Evolutionary conservation across 2,329 filamentous ascomycete genomes (phyloP).

Genomic region (Trichoderma polysporum): DNA sequence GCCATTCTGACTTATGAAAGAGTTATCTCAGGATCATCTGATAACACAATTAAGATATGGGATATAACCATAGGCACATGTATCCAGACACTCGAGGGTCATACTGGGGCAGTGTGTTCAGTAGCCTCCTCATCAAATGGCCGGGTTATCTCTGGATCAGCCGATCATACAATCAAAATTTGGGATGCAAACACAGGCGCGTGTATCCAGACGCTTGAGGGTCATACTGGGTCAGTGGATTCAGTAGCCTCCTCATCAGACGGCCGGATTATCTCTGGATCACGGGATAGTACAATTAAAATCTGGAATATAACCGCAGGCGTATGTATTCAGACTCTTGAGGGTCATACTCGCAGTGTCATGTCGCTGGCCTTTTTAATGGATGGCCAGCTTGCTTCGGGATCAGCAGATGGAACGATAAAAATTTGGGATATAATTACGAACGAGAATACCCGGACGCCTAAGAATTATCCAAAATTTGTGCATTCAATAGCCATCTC

Average conservation of each 20-base stretch:
- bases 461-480: not conserved
- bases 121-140: constrained; percentile 1
- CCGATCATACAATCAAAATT: constrained; percentile 7
- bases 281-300: not conserved
- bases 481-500: not conserved
- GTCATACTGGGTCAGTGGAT: not conserved
- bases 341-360: not conserved
- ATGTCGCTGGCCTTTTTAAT: not conserved
- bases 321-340: not conserved
- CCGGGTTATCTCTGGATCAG: not conserved
- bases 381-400: not conserved
- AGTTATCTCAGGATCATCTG: not conserved
- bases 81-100: not conserved
- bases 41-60: constrained; percentile 17
- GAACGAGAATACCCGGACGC: not conserved
- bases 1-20: constrained; percentile 1
- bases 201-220: not conserved
- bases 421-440: constrained; percentile 5
- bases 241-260: constrained; percentile 3
- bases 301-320: constrained; percentile 13
- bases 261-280: not conserved
- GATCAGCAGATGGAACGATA: not conserved
- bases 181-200: constrained; percentile 11
- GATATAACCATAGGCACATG: not conserved
- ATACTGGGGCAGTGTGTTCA: not conserved